Evolutionary conservation across 2,329 filamentous ascomycete genomes (phyloP).

Genomic region (Fusarium solani-melongenae): DNA sequence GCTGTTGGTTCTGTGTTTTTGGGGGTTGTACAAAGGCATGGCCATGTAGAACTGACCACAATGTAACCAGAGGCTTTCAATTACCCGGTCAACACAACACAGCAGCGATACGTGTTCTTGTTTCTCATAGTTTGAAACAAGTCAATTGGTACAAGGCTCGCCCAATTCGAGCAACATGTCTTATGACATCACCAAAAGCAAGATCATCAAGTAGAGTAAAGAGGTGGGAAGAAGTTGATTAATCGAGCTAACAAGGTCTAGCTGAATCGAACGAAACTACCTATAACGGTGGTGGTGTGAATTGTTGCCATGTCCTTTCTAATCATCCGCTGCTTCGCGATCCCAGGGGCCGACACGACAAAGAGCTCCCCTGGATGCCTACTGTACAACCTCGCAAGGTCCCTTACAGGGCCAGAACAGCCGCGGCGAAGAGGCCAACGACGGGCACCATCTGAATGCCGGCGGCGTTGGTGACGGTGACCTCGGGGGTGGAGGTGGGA

Average conservation of each 20-base stretch:
- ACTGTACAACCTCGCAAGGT: neutral
- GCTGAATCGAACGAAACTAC: slow-evolving; percentile 8
- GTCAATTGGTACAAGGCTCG: neutral
- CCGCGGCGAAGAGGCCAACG: slow-evolving; percentile 36
- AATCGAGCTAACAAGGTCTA: slow-evolving; percentile 4
- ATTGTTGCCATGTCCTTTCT: slow-evolving; percentile 21
- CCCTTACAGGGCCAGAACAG: slow-evolving; percentile 36
- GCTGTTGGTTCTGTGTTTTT: neutral
- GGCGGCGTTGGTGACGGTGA: slow-evolving; percentile 28
- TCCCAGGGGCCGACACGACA: slow-evolving; percentile 24
- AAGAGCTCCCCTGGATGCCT: neutral
- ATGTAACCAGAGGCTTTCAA: neutral
- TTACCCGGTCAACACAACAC: neutral
- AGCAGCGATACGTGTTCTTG: neutral
- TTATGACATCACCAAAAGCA: neutral
- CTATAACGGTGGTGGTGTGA: neutral
- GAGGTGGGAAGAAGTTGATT: neutral
- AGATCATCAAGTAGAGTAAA: neutral
- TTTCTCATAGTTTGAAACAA: neutral
- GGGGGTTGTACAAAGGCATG: neutral
- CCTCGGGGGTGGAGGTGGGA: slow-evolving; percentile 6
- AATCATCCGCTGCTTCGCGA: slow-evolving; percentile 24
- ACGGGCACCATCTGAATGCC: slow-evolving; percentile 34
- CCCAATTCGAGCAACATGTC: neutral
- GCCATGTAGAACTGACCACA: neutral